A percentile compares a stretch with the other conserved stretches of the same genome.
Evolutionary conservation across 1,284 basidiomycete species (phyloP).

Genomic region (Rhodotorula sp.): DNA sequence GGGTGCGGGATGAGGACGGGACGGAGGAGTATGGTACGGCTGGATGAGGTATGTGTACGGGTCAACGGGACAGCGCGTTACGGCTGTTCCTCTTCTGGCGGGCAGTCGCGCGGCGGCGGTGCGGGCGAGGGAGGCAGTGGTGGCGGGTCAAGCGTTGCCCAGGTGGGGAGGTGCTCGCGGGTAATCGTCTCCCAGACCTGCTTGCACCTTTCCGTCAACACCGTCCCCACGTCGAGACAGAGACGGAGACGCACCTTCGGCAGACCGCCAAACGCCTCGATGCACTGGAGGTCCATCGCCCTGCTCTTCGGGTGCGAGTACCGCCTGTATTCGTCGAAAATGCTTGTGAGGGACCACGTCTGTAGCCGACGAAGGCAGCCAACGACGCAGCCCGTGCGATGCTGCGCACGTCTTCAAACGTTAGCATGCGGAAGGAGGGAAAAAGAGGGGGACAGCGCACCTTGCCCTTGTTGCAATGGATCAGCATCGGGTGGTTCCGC

Average conservation of each 20-base stretch:
- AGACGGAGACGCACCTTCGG: constrained; percentile 11
- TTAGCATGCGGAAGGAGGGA: no score
- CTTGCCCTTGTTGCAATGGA: constrained; percentile 64
- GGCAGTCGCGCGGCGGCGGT: not conserved
- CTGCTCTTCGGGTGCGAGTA: constrained; percentile 58
- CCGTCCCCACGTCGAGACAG: not conserved
- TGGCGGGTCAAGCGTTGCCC: constrained; percentile 10
- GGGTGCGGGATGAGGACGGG: not conserved
- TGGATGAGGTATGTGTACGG: no score
- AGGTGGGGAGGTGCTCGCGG: not conserved
- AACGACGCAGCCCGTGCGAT: constrained; percentile 60
- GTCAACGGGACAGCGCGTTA: no score
- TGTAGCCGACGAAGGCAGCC: constrained; percentile 60
- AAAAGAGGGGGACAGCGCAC: constrained; percentile 44
- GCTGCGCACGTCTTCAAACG: constrained; percentile 44
- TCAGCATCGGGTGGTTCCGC: constrained; percentile 60
- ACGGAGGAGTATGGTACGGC: not conserved
- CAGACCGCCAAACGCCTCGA: constrained; percentile 51
- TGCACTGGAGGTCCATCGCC: constrained; percentile 60
- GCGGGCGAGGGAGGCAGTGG: not conserved
- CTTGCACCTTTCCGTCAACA: no score
- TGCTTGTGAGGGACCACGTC: constrained; percentile 58
- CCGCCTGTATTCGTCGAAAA: constrained; percentile 60
- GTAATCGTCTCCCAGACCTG: constrained; percentile 3
- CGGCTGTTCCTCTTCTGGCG: not conserved